Conservation (phyloP, 805 yeast genomes). For the Candida orba region DNA sequence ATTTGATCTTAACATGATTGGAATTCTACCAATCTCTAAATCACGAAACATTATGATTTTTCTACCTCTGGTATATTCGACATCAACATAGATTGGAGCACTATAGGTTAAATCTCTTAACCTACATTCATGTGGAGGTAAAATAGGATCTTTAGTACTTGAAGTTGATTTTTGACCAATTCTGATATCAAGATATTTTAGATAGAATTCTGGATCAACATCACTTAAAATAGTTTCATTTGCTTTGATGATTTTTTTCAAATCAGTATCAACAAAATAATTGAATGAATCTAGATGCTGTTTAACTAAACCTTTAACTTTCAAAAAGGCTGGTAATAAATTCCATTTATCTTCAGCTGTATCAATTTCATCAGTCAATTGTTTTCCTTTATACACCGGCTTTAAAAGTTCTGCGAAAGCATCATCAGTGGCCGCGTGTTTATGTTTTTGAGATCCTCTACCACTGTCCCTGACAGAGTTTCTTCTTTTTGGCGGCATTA, state of each 20-base stretch:
- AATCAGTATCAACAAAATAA: constrained; percentile 88
- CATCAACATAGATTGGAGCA: constrained; percentile 94
- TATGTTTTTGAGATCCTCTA: constrained; percentile 9
- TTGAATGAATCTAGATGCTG: constrained; percentile 98
- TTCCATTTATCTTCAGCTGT: constrained; percentile 98
- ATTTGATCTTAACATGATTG: constrained; percentile 93
- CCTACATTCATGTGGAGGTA: constrained; percentile 93
- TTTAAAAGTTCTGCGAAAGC: constrained; percentile 70
- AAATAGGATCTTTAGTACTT: constrained; percentile 45
- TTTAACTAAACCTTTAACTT: constrained; percentile 92
- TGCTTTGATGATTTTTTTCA: constrained; percentile 87
- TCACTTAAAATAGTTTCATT: constrained; percentile 85
- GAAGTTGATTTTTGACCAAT: constrained; percentile 76
- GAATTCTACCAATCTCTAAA: constrained; percentile 96
- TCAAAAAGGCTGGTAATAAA: constrained; percentile 87
- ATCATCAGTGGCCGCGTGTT: constrained; percentile 36
- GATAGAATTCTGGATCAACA: constrained; percentile 94
- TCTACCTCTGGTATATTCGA: constrained; percentile 92
- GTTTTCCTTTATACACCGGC: constrained; percentile 81
- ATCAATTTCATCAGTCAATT: constrained; percentile 76
- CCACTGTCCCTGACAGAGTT: constrained; percentile 10
- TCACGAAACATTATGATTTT: constrained; percentile 86
- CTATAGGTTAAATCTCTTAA: constrained; percentile 89
- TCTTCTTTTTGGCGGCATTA: constrained; percentile 22
- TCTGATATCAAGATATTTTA: constrained; percentile 87